These are phyloP conservation scores for Dactylellina drechsleri DNA, from an alignment of 2,329 filamentous ascomycete species.

Conservation along the genomic window DNA sequence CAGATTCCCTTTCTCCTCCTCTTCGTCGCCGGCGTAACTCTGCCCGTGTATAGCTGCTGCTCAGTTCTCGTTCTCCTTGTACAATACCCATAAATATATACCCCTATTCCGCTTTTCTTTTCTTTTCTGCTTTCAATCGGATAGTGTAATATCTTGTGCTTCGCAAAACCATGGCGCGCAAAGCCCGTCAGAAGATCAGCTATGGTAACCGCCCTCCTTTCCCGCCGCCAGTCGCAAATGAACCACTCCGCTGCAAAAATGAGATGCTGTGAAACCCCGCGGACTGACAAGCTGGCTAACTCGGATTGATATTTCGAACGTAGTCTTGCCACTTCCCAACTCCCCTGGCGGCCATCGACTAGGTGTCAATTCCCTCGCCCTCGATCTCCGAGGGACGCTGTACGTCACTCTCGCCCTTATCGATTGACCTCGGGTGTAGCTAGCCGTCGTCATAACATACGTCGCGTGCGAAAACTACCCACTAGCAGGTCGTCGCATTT, in stretches of 20 bases:
- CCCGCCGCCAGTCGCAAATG: constrained; percentile 13
- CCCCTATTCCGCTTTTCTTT: constrained; percentile 25
- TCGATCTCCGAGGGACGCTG: constrained; percentile 89
- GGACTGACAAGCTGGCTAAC: constrained; percentile 36
- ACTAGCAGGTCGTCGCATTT: too few species aligned
- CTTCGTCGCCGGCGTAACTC: constrained; percentile 12
- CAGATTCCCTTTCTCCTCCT: constrained; percentile 19
- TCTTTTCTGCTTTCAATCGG: constrained; percentile 5
- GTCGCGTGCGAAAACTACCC: background rate
- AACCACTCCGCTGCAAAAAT: constrained; percentile 6
- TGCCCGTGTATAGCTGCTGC: constrained; percentile 32
- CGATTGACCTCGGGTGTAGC: constrained; percentile 2
- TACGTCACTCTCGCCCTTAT: constrained; percentile 65
- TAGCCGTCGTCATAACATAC: constrained; percentile 4
- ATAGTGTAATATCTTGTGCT: constrained; percentile 4
- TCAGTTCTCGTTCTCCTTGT: constrained; percentile 16
- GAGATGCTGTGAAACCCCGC: constrained; percentile 35
- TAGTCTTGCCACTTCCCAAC: constrained; percentile 78
- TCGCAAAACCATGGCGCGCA: constrained; percentile 69
- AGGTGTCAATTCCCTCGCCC: constrained; percentile 91
- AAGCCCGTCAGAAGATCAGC: constrained; percentile 75
- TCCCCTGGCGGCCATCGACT: constrained; percentile 86
- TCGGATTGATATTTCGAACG: constrained; percentile 13
- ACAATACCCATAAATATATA: constrained; percentile 30
- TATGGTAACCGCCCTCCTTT: constrained; percentile 67